These are phyloP conservation scores for Clarireedia paspali DNA, from an alignment of 2,329 filamentous ascomycete genomes.

Conservation along the genomic window DNA sequence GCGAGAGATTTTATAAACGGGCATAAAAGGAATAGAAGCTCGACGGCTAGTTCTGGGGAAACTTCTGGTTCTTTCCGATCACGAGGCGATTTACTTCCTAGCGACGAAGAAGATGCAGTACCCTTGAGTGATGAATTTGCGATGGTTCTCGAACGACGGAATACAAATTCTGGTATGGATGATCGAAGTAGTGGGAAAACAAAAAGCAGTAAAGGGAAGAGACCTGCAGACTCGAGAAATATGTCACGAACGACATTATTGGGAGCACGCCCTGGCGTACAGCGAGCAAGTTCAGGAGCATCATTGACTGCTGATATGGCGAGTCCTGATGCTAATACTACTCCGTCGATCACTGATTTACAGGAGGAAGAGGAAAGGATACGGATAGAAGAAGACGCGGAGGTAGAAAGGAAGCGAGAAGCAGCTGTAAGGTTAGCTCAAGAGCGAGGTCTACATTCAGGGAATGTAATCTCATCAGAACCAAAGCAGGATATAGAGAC, in stretches of 20 bases:
- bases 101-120: slow-evolving; percentile 80
- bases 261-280: slow-evolving; percentile 14
- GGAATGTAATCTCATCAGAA: slow-evolving; percentile 21
- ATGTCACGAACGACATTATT: slow-evolving; percentile 42
- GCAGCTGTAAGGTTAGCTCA: slow-evolving; percentile 45
- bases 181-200: slow-evolving; percentile 64
- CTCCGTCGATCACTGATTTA: slow-evolving; percentile 44
- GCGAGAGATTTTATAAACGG: slow-evolving; percentile 13
- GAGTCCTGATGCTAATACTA: slow-evolving; percentile 32
- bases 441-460: slow-evolving; percentile 40
- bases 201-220: slow-evolving; percentile 52
- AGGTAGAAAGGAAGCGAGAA: slow-evolving; percentile 44
- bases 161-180: slow-evolving; percentile 50
- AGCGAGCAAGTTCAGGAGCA: slow-evolving; percentile 18
- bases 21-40: slow-evolving; percentile 51
- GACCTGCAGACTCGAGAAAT: slow-evolving; percentile 37
- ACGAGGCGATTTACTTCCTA: slow-evolving; percentile 83
- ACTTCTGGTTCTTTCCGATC: slow-evolving; percentile 84
- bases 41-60: slow-evolving; percentile 69
- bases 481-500: slow-evolving; percentile 14
- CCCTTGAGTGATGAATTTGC: slow-evolving; percentile 89
- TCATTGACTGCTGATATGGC: slow-evolving; percentile 28
- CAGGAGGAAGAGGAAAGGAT: slow-evolving; percentile 43
- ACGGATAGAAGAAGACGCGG: slow-evolving; percentile 41
- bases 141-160: slow-evolving; percentile 67